Evolutionary conservation across 2,329 filamentous ascomycete species (phyloP).

Genomic region (Penicillium sp.): DNA sequence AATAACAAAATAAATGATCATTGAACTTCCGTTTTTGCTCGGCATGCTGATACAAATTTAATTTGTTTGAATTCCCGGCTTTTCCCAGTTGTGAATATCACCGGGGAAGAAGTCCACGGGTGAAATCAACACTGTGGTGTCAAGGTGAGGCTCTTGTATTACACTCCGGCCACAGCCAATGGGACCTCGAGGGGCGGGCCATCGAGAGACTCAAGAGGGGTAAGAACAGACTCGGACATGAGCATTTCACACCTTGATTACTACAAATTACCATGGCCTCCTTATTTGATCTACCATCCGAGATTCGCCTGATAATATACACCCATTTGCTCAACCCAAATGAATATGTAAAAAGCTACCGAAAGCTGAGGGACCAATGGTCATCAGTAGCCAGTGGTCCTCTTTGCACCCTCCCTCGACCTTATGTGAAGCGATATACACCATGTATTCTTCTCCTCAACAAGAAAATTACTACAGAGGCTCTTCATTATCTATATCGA

Average conservation of each 20-base stretch:
- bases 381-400: neutral
- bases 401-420: neutral
- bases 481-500: neutral
- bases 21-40: neutral
- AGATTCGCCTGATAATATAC: conserved; percentile 1
- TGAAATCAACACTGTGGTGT: neutral
- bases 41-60: neutral
- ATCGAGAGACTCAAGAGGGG: neutral
- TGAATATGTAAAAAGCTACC: conserved; percentile 1
- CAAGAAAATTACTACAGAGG: neutral
- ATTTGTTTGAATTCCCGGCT: neutral
- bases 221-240: neutral
- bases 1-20: neutral
- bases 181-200: too few relatives aligned
- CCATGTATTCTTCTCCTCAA: neutral
- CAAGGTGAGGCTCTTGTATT: neutral
- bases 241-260: neutral
- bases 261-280: neutral
- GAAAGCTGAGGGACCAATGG: neutral
- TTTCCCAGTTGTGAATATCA: neutral
- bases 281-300: neutral
- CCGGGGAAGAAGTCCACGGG: neutral
- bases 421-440: neutral
- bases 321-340: neutral
- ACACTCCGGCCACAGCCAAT: neutral